Percentiles rank a stretch among this genome's conserved stretches.
Conservation (phyloP, 371 early-diverging fungal genomes). For the Mucor sp. region DNA sequence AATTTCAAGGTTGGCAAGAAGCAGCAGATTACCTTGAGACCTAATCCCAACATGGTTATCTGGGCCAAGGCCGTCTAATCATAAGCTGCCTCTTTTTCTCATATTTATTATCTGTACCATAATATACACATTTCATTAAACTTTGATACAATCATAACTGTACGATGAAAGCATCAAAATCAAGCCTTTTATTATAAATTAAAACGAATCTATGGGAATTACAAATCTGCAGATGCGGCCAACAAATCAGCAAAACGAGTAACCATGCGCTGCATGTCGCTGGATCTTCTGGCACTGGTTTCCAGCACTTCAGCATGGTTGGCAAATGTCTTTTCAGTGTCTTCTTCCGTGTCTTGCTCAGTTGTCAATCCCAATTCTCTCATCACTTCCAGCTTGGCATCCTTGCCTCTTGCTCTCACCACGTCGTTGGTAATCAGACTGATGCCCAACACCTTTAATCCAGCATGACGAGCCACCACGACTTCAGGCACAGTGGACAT, state of each 20-base stretch:
- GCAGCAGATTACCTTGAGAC: conserved; percentile 41
- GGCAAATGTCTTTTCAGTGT: conserved; percentile 64
- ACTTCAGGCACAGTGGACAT: conserved; percentile 97
- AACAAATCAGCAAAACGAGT: conserved; percentile 60
- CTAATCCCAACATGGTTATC: conserved; percentile 40
- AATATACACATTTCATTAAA: not conserved
- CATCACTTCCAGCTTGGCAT: conserved; percentile 63
- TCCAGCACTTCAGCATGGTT: conserved; percentile 91
- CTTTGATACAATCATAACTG: not conserved
- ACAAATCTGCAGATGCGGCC: conserved; percentile 10
- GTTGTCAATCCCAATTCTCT: conserved; percentile 46
- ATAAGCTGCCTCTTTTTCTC: not conserved
- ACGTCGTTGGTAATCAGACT: conserved; percentile 88
- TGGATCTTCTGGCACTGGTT: conserved; percentile 70
- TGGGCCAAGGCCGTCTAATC: conserved; percentile 18
- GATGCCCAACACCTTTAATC: conserved; percentile 85
- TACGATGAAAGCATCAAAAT: not conserved
- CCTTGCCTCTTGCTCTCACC: conserved; percentile 64
- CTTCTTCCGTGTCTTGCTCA: conserved; percentile 44
- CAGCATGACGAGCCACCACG: conserved; percentile 91
- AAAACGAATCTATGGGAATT: not conserved
- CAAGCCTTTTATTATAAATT: not conserved
- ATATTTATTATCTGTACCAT: not conserved
- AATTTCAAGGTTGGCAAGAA: conserved; percentile 28
- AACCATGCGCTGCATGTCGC: conserved; percentile 78